phyloP scores from a whole-genome alignment of 768 basidiomycete species.

The Dacryopinax spathularia region DNA sequence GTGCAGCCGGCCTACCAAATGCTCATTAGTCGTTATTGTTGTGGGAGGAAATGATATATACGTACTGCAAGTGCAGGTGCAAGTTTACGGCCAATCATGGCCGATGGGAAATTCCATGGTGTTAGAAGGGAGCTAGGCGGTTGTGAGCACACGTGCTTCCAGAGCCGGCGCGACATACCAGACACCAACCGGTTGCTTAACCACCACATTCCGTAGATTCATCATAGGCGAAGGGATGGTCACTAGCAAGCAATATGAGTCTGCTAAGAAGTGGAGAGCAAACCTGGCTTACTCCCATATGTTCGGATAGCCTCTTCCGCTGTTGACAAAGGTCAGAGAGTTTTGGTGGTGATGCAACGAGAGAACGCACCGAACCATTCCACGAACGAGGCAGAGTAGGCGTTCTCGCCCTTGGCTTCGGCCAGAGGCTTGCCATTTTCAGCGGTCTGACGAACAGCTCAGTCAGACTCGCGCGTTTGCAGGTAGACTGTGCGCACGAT shows the following conservation, averaged over 20 bases:
- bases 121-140: conserved; percentile 53
- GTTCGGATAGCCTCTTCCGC: conserved; percentile 86
- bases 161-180: neutral
- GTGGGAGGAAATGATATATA: conserved; percentile 3
- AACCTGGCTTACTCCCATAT: conserved; percentile 54
- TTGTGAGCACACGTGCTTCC: conserved; percentile 4
- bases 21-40: conserved; percentile 52
- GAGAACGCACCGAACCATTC: conserved; percentile 72
- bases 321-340: conserved; percentile 20
- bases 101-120: conserved; percentile 90
- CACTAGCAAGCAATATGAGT: conserved; percentile 31
- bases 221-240: conserved; percentile 64
- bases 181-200: conserved; percentile 81
- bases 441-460: conserved; percentile 43
- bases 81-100: conserved; percentile 42
- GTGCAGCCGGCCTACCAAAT: conserved; percentile 93
- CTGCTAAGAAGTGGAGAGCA: neutral
- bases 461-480: neutral
- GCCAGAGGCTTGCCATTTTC: conserved; percentile 90
- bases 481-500: conserved; percentile 41
- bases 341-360: conserved; percentile 11
- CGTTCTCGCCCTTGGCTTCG: conserved; percentile 76
- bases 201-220: conserved; percentile 64
- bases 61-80: conserved; percentile 18
- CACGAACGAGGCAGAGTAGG: conserved; percentile 72